Evolutionary conservation across 495 filamentous ascomycete species (phyloP).

Genomic region (Podospora pseudocomata): DNA sequence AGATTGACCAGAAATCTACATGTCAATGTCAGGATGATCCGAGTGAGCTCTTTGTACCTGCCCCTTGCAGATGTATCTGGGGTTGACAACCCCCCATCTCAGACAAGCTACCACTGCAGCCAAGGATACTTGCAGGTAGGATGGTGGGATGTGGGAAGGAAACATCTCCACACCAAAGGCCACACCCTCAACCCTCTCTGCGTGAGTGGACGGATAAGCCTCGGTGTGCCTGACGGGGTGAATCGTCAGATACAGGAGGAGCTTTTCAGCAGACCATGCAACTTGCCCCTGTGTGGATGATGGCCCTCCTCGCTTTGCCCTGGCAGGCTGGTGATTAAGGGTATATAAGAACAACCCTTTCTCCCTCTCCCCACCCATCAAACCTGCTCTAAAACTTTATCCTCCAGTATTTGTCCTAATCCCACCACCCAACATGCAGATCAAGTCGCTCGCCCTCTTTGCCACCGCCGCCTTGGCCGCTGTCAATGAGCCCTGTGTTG

Average conservation of each 20-base stretch:
- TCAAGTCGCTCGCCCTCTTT: constrained; percentile 19
- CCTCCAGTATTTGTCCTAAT: neutral
- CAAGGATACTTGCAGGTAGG: neutral
- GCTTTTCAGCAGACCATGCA: neutral
- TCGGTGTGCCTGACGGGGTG: neutral
- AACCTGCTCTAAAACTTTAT: neutral
- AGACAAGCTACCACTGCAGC: neutral
- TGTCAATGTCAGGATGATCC: neutral
- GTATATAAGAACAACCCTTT: neutral
- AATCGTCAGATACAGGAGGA: neutral
- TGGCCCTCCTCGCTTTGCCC: neutral
- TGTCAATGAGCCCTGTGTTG: constrained; percentile 39
- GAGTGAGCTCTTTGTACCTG: neutral
- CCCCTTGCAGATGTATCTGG: neutral
- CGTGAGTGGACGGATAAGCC: neutral
- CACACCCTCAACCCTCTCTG: neutral
- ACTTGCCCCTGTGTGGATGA: neutral
- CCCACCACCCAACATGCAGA: constrained; percentile 3
- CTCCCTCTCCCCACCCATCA: neutral
- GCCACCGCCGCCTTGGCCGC: constrained; percentile 28
- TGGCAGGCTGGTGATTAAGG: neutral
- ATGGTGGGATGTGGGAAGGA: neutral
- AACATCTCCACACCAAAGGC: neutral
- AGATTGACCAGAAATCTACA: neutral
- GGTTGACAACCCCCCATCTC: neutral